These are phyloP conservation scores for Leccinellum albellum DNA, from an alignment of 768 basidiomycete genomes.

Conservation along the genomic window DNA sequence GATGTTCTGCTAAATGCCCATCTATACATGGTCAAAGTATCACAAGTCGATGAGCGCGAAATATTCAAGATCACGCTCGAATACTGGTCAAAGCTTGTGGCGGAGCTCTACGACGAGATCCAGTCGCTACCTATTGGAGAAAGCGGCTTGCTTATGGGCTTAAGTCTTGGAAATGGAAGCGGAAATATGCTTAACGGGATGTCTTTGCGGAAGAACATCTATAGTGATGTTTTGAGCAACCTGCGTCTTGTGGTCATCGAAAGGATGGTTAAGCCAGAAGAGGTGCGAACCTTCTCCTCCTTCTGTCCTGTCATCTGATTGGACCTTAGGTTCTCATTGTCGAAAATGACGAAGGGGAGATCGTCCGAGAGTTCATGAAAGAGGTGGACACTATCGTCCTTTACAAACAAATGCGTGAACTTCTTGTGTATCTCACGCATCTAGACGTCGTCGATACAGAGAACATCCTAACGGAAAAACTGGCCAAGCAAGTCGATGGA, in stretches of 20 bases:
- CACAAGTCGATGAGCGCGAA: conserved; percentile 96
- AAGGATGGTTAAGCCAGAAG: conserved; percentile 99
- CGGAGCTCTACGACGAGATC: conserved; percentile 96
- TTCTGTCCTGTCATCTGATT: conserved; percentile 5
- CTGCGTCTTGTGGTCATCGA: conserved; percentile 94
- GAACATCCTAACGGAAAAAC: conserved; percentile 94
- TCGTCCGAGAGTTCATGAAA: conserved; percentile 98
- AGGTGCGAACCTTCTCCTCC: conserved; percentile 49
- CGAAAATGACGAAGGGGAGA: conserved; percentile 99
- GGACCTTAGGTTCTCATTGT: conserved; percentile 83
- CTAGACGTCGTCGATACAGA: conserved; percentile 95
- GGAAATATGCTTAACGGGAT: conserved; percentile 71
- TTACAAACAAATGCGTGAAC: conserved; percentile 98
- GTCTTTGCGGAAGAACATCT: conserved; percentile 88
- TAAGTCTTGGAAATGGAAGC: conserved; percentile 69
- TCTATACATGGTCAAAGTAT: conserved; percentile 96
- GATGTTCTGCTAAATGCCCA: conserved; percentile 96
- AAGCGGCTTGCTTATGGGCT: conserved; percentile 80
- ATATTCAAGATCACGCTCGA: conserved; percentile 99
- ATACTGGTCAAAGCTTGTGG: conserved; percentile 95
- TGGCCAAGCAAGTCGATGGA: conserved; percentile 95
- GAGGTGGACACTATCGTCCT: conserved; percentile 97
- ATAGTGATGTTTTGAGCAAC: conserved; percentile 92
- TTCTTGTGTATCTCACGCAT: conserved; percentile 96
- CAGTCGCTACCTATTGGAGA: conserved; percentile 88